Conservation (phyloP, 2,329 filamentous ascomycete genomes). For the Curvularia lunata region DNA sequence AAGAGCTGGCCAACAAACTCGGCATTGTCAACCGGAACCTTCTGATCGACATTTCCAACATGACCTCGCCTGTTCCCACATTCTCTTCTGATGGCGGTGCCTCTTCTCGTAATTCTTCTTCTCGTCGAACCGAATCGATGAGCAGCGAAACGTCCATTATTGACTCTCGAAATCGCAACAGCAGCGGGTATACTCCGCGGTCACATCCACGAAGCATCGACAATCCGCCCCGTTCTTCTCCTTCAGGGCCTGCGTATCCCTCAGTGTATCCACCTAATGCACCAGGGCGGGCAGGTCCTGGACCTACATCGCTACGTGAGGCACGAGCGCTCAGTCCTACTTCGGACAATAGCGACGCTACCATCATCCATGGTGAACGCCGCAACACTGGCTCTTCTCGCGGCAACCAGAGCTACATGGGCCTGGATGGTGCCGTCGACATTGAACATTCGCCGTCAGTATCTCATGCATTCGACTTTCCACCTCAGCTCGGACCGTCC, state of each 20-base stretch:
- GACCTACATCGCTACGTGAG: conserved; percentile 29
- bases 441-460: conserved; percentile 25
- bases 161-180: conserved; percentile 60
- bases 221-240: conserved; percentile 38
- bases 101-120: conserved; percentile 52
- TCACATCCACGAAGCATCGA: conserved; percentile 36
- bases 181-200: conserved; percentile 64
- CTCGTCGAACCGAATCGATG: conserved; percentile 53
- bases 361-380: conserved; percentile 32
- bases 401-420: conserved; percentile 30
- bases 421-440: conserved; percentile 40
- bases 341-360: conserved; percentile 40
- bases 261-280: conserved; percentile 27
- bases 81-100: conserved; percentile 49
- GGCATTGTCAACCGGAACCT: conserved; percentile 77
- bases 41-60: conserved; percentile 65
- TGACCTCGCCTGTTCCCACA: conserved; percentile 61
- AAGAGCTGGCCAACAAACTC: conserved; percentile 72
- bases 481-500: conserved; percentile 36
- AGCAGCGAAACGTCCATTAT: conserved; percentile 47
- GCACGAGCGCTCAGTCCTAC: conserved; percentile 34
- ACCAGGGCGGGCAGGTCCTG: conserved; percentile 25
- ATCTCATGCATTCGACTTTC: conserved; percentile 31
- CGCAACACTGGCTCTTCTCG: conserved; percentile 31
- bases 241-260: conserved; percentile 33